phyloP scores from a whole-genome alignment of 179 eudicot species.

The Beta macrorhiza region DNA sequence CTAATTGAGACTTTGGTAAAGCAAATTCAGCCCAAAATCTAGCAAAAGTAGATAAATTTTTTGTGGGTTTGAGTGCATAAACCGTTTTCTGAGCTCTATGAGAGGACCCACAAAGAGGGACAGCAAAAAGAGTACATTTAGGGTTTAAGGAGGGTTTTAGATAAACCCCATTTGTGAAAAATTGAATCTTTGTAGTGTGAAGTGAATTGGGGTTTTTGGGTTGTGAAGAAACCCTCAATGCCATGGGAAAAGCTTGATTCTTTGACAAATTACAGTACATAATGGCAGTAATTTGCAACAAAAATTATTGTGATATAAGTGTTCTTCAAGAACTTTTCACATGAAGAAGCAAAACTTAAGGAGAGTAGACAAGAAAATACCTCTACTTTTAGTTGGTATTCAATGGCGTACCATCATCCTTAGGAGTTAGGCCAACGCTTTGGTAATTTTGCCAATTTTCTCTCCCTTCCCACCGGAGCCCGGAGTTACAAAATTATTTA shows the following conservation, averaged over 20 bases:
- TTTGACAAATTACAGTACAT: constrained; percentile 53
- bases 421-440: too few species aligned
- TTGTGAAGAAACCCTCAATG: constrained; percentile 46
- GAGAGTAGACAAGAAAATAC: not conserved
- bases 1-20: constrained; percentile 19
- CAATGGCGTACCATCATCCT: not conserved
- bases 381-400: constrained; percentile 1
- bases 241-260: constrained; percentile 54
- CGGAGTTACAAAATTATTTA: too few species aligned
- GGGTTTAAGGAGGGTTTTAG: constrained; percentile 36
- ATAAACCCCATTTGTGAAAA: constrained; percentile 37
- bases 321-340: not conserved
- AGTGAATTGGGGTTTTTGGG: constrained; percentile 34
- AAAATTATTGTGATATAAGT: not conserved
- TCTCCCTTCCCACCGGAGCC: too few species aligned
- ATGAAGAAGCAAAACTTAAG: not conserved
- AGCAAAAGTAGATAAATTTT: constrained; percentile 20
- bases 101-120: constrained; percentile 22
- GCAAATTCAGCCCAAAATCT: constrained; percentile 32
- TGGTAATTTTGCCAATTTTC: too few species aligned
- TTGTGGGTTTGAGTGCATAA: constrained; percentile 28
- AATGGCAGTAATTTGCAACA: constrained; percentile 17
- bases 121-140: constrained; percentile 2
- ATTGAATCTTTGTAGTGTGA: constrained; percentile 37
- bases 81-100: constrained; percentile 22